Percentiles rank a stretch among this genome's conserved stretches.
Evolutionary conservation across 441 rosid genomes (phyloP).

Genomic region (Erodium moschatum): DNA sequence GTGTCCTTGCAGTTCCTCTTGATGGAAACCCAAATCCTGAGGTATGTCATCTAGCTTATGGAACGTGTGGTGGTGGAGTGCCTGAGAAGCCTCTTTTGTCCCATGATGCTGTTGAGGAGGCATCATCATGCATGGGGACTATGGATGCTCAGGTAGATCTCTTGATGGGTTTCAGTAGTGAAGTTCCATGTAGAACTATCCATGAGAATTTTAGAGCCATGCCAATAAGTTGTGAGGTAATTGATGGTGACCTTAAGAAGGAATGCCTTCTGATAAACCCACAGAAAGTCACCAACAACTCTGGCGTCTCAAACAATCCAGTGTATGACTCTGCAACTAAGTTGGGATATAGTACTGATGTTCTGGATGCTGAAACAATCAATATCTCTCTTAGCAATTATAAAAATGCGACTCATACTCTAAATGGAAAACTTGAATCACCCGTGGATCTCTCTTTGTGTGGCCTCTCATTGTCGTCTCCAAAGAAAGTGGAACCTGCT

Average conservation of each 20-base stretch:
- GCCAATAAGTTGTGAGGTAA: slow-evolving; percentile 7
- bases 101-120: not conserved
- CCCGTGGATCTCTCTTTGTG: slow-evolving; percentile 22
- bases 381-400: slow-evolving; percentile 1
- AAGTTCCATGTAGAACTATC: slow-evolving; percentile 11
- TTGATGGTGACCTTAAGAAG: slow-evolving; percentile 9
- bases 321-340: not conserved
- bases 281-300: slow-evolving; percentile 8
- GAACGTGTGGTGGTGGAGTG: slow-evolving; percentile 2
- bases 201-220: slow-evolving; percentile 12
- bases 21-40: slow-evolving; percentile 13
- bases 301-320: slow-evolving; percentile 17
- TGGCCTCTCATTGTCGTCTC: slow-evolving; percentile 27
- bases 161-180: slow-evolving; percentile 19
- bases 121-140: slow-evolving; percentile 6
- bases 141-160: slow-evolving; percentile 21
- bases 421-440: slow-evolving; percentile 15
- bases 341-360: slow-evolving; percentile 1
- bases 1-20: slow-evolving; percentile 7
- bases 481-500: slow-evolving; percentile 18
- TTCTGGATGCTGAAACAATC: slow-evolving; percentile 7
- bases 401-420: slow-evolving; percentile 3
- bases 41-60: slow-evolving; percentile 19
- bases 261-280: slow-evolving; percentile 7
- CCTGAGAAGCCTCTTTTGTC: slow-evolving; percentile 13